phyloP scores from a whole-genome alignment of 495 filamentous ascomycete species.

The Neurospora cerealis region DNA sequence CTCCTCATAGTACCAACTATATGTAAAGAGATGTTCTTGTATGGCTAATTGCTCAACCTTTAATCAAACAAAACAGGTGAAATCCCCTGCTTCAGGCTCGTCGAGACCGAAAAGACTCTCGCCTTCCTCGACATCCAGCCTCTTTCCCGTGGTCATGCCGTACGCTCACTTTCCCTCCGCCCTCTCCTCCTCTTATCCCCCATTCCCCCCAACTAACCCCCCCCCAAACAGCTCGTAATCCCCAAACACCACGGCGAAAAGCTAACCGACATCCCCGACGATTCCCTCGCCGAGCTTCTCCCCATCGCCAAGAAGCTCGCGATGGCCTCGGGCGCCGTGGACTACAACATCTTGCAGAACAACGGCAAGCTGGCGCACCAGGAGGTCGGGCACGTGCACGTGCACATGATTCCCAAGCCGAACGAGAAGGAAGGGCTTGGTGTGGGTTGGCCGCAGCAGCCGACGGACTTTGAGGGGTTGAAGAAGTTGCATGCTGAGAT shows the following conservation, averaged over 20 bases:
- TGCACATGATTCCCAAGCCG: conserved; percentile 81
- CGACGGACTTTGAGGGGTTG: conserved; percentile 70
- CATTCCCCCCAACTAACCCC: background rate
- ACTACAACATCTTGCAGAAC: conserved; percentile 96
- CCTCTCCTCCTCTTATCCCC: background rate
- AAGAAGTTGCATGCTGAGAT: conserved; percentile 73
- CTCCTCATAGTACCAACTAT: no score
- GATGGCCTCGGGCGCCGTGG: conserved; percentile 56
- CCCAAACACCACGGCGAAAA: conserved; percentile 93
- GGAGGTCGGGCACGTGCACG: conserved; percentile 73
- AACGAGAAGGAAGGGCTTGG: conserved; percentile 71
- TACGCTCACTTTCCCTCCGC: conserved; percentile 24
- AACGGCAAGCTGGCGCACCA: conserved; percentile 94
- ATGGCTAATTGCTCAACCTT: no score
- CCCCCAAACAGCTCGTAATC: conserved; percentile 68
- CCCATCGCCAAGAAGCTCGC: conserved; percentile 85
- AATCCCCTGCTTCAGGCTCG: conserved; percentile 91
- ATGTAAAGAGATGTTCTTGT: background rate
- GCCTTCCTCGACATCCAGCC: conserved; percentile 97
- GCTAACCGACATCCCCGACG: conserved; percentile 88
- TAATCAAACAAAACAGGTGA: conserved; percentile 49
- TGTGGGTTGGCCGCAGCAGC: conserved; percentile 70
- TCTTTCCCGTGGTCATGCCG: conserved; percentile 72
- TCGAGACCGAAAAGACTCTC: conserved; percentile 83
- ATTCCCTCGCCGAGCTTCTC: conserved; percentile 72